phyloP scores from a whole-genome alignment of 805 yeast species.

The Groenewaldozyma tartarivorans region DNA sequence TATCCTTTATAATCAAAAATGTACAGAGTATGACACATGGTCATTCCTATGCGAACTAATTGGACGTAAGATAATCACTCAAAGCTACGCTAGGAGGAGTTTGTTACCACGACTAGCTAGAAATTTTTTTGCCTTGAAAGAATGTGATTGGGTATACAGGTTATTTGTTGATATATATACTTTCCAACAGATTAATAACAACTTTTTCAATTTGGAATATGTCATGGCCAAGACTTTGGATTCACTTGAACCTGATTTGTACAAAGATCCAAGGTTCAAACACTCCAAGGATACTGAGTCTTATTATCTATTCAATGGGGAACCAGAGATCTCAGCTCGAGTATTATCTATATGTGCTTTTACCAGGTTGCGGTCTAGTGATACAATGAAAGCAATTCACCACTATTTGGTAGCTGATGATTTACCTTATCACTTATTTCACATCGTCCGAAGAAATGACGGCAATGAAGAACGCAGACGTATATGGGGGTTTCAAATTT shows the following conservation, averaged over 20 bases:
- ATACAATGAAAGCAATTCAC: slow-evolving; percentile 14
- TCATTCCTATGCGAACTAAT: slow-evolving; percentile 10
- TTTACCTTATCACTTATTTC: slow-evolving; percentile 32
- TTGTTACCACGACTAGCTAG: slow-evolving; percentile 52
- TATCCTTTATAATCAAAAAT: slow-evolving; percentile 34
- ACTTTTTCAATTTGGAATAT: slow-evolving; percentile 50
- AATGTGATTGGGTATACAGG: slow-evolving; percentile 41
- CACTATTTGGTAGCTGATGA: slow-evolving; percentile 29
- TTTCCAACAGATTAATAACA: slow-evolving; percentile 44
- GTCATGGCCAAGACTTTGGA: slow-evolving; percentile 48
- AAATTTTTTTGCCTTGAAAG: slow-evolving; percentile 28
- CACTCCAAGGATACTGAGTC: slow-evolving; percentile 22
- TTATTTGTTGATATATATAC: slow-evolving; percentile 38
- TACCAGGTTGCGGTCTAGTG: slow-evolving; percentile 15
- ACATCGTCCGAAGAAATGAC: slow-evolving; percentile 48
- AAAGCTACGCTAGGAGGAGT: slow-evolving; percentile 50
- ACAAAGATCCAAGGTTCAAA: too few relatives aligned
- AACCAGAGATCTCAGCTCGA: slow-evolving; percentile 45
- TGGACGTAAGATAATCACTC: slow-evolving; percentile 19
- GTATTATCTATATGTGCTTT: slow-evolving; percentile 42
- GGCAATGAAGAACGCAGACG: slow-evolving; percentile 63
- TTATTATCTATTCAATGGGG: slow-evolving; percentile 46
- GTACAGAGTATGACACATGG: not conserved
- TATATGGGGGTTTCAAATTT: slow-evolving; percentile 45
- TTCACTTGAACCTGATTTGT: not conserved